Evolutionary conservation across 352 stramenopile species (phyloP).

Genomic region (Aphanomyces astaci): DNA sequence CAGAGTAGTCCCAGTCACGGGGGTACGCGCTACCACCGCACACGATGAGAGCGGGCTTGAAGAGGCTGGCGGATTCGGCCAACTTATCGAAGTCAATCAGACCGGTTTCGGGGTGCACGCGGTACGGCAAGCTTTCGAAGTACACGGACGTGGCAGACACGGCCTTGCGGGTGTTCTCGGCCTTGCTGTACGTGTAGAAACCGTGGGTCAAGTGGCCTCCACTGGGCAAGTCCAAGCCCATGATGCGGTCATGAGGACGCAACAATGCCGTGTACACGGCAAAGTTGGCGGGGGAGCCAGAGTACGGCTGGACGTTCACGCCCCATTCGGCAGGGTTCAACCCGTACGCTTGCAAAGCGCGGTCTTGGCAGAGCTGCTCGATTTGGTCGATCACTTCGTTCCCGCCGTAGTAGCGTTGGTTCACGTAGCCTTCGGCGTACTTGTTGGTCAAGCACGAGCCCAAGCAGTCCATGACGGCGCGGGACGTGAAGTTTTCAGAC

Average conservation of each 20-base stretch:
- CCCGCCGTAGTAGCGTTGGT: constrained; percentile 96
- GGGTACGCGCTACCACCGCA: constrained; percentile 97
- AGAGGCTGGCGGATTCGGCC: constrained; percentile 89
- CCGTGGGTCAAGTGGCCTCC: constrained; percentile 98
- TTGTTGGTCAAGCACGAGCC: constrained; percentile 99
- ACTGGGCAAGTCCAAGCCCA: constrained; percentile 97
- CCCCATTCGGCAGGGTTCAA: constrained; percentile 93
- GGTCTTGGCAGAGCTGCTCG: constrained; percentile 91
- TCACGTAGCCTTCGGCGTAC: constrained; percentile 96
- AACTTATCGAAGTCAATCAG: constrained; percentile 97
- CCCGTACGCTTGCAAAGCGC: constrained; percentile 91
- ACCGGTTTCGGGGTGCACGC: constrained; percentile 90
- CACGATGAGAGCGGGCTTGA: constrained; percentile 97
- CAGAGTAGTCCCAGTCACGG: constrained; percentile 97
- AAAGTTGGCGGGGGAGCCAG: constrained; percentile 97
- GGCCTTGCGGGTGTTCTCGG: constrained; percentile 94
- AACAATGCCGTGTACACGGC: constrained; percentile 98
- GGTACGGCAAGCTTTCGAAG: constrained; percentile 98
- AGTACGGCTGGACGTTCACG: constrained; percentile 98
- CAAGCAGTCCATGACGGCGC: constrained; percentile 97
- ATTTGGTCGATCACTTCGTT: constrained; percentile 98
- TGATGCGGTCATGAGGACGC: constrained; percentile 97
- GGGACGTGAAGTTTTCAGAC: constrained; percentile 99
- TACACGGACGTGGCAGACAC: constrained; percentile 99
- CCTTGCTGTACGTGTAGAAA: constrained; percentile 97